Conservation (phyloP, 2,329 filamentous ascomycete genomes). For the Coccinonectria pachysandricola region DNA sequence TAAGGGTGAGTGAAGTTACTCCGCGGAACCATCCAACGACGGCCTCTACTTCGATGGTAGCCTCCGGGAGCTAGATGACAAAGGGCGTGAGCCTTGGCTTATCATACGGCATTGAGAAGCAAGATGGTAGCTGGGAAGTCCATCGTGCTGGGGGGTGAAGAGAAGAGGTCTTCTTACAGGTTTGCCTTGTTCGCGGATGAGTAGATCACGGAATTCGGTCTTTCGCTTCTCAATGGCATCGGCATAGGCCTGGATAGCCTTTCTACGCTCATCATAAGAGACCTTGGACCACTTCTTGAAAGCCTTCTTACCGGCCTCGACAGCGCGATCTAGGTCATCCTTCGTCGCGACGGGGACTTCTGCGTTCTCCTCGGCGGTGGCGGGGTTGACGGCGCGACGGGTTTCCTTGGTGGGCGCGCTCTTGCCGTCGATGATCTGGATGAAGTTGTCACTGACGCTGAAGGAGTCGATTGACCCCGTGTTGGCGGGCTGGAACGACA, state of each 20-base stretch:
- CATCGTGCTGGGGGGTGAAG: no score
- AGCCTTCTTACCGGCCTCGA: conserved; percentile 13
- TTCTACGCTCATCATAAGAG: conserved; percentile 13
- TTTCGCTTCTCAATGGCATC: conserved; percentile 14
- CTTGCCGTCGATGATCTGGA: conserved; percentile 17
- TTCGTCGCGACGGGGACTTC: conserved; percentile 16
- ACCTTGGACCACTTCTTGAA: conserved; percentile 19
- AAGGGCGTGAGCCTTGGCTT: no score
- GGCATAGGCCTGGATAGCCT: conserved; percentile 14
- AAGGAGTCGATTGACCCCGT: conserved; percentile 2
- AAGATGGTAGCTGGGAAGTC: no score
- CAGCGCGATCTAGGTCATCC: conserved; percentile 16
- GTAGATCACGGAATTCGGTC: conserved; percentile 13
- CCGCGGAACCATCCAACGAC: conserved; percentile 19
- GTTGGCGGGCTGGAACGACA: no score
- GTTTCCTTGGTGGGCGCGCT: conserved; percentile 7
- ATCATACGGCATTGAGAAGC: no score
- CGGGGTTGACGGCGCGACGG: conserved; percentile 20
- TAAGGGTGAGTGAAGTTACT: conserved; percentile 17
- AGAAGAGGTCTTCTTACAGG: conserved; percentile 11
- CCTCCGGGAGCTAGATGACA: conserved; percentile 15
- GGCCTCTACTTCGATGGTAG: conserved; percentile 14
- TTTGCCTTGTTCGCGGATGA: conserved; percentile 21
- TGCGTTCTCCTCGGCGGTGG: conserved; percentile 20
- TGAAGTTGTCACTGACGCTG: conserved; percentile 7